Conservation (phyloP, 177 flowering plant genomes). For the Vitis hybrid region DNA sequence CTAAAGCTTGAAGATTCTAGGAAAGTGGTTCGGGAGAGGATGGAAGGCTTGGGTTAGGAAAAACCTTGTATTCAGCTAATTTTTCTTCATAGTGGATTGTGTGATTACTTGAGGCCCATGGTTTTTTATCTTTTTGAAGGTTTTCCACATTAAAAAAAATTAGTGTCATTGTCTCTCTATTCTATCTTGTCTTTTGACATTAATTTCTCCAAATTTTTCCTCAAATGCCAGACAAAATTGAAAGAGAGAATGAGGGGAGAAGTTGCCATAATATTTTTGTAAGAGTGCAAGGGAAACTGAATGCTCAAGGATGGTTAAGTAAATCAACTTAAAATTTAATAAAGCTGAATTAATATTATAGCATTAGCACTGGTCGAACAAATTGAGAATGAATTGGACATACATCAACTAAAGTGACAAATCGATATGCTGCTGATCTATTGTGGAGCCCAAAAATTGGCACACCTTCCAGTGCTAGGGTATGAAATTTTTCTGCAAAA, state of each 20-base stretch:
- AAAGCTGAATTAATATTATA: background rate
- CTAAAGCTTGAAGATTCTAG: too few species aligned
- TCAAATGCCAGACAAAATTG: background rate
- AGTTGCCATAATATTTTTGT: background rate
- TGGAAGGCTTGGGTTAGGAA: too few species aligned
- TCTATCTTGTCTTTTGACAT: too few species aligned
- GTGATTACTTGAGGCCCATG: too few species aligned
- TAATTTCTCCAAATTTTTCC: background rate
- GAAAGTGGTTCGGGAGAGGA: too few species aligned
- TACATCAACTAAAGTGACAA: slow-evolving; percentile 96
- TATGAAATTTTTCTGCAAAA: slow-evolving; percentile 79
- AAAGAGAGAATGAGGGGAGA: background rate
- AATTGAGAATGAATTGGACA: slow-evolving; percentile 22
- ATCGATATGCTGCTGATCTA: slow-evolving; percentile 89
- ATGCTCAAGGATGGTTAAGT: background rate
- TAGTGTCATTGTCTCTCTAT: too few species aligned
- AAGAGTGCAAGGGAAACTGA: background rate
- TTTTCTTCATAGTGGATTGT: too few species aligned
- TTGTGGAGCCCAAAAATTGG: slow-evolving; percentile 85
- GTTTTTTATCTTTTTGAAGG: too few species aligned
- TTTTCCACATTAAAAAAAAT: too few species aligned
- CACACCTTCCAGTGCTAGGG: slow-evolving; percentile 86
- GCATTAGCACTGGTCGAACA: background rate
- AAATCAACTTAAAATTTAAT: background rate
- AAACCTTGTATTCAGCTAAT: too few species aligned